Evolutionary conservation across 2,329 filamentous ascomycete species (phyloP), one percentile per base, ranked within the genome.

Genomic region (Aaosphaeria arxii): DNA sequence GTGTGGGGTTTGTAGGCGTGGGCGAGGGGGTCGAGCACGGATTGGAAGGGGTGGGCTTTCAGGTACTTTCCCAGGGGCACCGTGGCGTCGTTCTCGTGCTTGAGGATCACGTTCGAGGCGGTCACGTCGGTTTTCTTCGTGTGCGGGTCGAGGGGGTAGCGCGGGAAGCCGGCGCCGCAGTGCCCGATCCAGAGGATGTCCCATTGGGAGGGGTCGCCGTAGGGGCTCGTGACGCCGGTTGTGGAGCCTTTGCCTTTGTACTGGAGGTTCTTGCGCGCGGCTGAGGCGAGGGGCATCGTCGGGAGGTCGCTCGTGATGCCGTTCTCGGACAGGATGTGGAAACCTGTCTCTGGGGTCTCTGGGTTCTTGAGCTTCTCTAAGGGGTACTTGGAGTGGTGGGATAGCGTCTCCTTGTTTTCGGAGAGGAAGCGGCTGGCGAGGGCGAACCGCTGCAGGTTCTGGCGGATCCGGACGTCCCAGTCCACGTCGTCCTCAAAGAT

Each of bases 101-200:
- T 64, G 29, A 65, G 49, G 36, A 64, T 38, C 7, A 61, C 38
- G 43, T 57, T 61, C 7, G 51, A 45, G 28, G 53, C 42, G 2
- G 52, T 57, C 5, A 50, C 41, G 5, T 51, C 49, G n/a, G 51
- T 40, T 42, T 57, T 54, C 29, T 44, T 44, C 36, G 42, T 45
- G 3, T 44, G 31, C 7, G 30, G 7, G 5, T 43, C 28, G 7
- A n/a, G n/a, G 5, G 53, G 46, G 40, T 56, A 50, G n/a, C 62
- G 61, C 7, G 62, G 61, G 42, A 65, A 60, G 32, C 61, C 61
- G 28, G 58, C 53, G 31, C 62, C 62, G 51, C 62, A 65, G 47
- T 65, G 62, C 11, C 72, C 72, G 6, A 71, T 62, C 69, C 69
- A 72, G 30, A 74, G 61, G 33, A 74, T 54, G 47, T 74, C 71